Evolutionary conservation across 768 basidiomycete genomes (phyloP).

Genomic region (Auriculariales sp.): DNA sequence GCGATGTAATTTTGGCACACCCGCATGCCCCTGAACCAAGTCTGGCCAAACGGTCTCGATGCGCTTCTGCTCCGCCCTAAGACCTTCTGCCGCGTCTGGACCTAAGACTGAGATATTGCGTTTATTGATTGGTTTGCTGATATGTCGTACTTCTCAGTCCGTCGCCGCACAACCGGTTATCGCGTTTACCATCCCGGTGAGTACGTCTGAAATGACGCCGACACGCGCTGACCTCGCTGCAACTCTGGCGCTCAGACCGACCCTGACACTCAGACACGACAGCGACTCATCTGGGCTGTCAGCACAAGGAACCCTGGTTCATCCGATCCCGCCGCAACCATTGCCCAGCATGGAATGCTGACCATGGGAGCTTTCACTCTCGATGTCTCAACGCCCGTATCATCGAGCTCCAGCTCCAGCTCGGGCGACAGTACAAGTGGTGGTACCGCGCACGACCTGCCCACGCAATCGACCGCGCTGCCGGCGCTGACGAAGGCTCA

Average conservation of each 20-base stretch:
- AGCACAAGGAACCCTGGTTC: conserved; percentile 15
- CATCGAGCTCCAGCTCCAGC: not conserved
- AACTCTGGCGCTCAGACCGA: not conserved
- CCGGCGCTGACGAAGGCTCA: conserved; percentile 16
- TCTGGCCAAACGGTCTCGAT: too few species aligned
- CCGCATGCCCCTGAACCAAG: too few species aligned
- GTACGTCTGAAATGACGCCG: too few species aligned
- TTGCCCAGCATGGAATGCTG: not conserved
- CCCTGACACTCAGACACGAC: conserved; percentile 15
- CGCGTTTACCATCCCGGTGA: conserved; percentile 35
- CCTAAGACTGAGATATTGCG: too few species aligned
- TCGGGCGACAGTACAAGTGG: not conserved
- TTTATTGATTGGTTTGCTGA: too few species aligned
- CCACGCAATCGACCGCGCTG: not conserved
- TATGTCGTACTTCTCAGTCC: conserved; percentile 17
- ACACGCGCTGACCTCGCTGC: not conserved
- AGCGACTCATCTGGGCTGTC: conserved; percentile 46
- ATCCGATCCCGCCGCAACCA: not conserved
- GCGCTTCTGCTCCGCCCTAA: too few species aligned
- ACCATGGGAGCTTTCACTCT: not conserved
- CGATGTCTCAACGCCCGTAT: not conserved
- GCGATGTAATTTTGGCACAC: too few species aligned
- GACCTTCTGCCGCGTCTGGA: too few species aligned
- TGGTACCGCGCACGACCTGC: not conserved
- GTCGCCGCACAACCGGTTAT: conserved; percentile 21